Evolutionary conservation across 148 eudicot genomes (phyloP).

Genomic region (Cornus florida): DNA sequence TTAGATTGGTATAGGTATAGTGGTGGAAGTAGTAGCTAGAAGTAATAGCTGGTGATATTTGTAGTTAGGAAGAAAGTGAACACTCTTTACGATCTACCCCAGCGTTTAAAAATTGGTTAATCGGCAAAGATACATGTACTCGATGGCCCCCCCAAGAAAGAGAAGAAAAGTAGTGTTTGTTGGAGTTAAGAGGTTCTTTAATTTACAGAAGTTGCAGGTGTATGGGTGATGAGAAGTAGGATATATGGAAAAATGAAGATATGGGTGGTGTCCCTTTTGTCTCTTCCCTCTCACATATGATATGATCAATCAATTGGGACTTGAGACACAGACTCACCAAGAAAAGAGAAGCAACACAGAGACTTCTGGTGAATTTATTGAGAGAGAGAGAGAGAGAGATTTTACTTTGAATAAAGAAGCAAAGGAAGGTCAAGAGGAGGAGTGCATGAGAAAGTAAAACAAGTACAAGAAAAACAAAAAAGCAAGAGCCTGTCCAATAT

Average conservation of each 20-base stretch:
- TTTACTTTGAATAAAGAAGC: too few species aligned
- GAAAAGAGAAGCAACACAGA: neutral
- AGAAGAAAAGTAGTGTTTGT: slow-evolving; percentile 19
- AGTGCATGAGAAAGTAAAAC: neutral
- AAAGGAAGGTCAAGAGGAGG: too few species aligned
- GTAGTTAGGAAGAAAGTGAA: neutral
- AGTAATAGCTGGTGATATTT: neutral
- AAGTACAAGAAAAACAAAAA: slow-evolving; percentile 17
- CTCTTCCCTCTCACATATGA: slow-evolving; percentile 17
- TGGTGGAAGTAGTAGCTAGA: neutral
- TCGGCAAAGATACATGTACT: too few species aligned
- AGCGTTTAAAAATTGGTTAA: too few species aligned
- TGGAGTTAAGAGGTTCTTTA: slow-evolving; percentile 18
- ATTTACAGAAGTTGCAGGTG: slow-evolving; percentile 27
- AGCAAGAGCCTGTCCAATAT: slow-evolving; percentile 27
- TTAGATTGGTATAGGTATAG: neutral
- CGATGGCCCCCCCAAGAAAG: too few species aligned
- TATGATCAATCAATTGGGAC: neutral
- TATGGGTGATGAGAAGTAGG: slow-evolving; percentile 22
- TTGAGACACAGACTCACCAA: neutral
- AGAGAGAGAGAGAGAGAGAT: too few species aligned
- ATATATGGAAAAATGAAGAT: slow-evolving; percentile 13
- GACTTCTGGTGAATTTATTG: neutral
- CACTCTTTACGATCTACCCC: neutral
- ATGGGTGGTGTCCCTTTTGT: slow-evolving; percentile 27